Conservation (phyloP, 2,329 filamentous ascomycete genomes). For the Venturia effusa region DNA sequence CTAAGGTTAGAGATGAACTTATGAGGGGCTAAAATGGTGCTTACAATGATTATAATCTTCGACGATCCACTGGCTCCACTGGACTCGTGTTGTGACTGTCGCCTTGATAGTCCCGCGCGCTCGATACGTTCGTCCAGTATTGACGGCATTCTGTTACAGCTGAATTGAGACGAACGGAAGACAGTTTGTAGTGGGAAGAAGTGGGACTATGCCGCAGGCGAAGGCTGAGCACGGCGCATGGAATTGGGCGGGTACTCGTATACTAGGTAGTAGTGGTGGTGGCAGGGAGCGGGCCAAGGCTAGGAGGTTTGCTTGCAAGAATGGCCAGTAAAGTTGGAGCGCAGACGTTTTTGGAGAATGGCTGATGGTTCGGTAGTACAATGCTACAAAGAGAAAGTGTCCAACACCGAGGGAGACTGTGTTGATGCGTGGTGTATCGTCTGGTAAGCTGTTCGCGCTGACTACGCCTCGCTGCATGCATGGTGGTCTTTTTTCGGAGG, state of each 20-base stretch:
- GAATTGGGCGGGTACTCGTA: background rate
- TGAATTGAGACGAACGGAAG: background rate
- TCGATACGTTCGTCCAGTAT: background rate
- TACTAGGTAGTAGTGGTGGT: background rate
- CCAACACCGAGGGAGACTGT: background rate
- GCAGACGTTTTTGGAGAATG: background rate
- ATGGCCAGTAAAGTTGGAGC: background rate
- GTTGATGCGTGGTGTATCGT: background rate
- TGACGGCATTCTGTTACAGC: background rate
- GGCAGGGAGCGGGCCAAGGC: background rate
- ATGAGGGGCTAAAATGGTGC: background rate
- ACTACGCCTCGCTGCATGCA: background rate
- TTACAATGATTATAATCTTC: background rate
- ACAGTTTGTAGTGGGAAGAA: background rate
- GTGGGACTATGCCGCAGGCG: background rate
- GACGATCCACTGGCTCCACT: background rate
- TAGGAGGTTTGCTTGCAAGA: background rate
- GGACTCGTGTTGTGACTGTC: background rate
- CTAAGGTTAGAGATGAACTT: background rate
- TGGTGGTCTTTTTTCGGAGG: background rate
- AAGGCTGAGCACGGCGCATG: slow-evolving; percentile 3
- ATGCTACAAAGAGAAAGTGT: too few species aligned
- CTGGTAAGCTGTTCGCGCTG: background rate
- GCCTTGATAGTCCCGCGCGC: background rate
- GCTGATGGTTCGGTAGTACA: background rate